These are phyloP conservation scores for Bruguiera parviflora DNA, from an alignment of 345 rosid species.

Conservation along the genomic window DNA sequence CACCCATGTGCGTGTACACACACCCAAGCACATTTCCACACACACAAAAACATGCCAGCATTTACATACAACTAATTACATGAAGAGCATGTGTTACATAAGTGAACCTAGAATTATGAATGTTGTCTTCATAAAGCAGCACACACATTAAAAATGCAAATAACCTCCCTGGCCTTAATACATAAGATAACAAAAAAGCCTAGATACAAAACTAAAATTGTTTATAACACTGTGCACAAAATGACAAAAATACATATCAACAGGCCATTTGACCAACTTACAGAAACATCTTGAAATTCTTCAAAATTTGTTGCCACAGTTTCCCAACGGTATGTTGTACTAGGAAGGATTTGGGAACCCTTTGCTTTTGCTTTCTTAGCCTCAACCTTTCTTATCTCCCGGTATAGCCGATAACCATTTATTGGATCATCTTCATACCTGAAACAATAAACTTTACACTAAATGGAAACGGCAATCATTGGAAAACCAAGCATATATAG, in stretches of 20 bases:
- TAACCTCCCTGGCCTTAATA: no score
- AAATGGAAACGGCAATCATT: background rate
- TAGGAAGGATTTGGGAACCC: slow-evolving; percentile 75
- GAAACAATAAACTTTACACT: background rate
- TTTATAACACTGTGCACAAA: background rate
- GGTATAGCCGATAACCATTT: slow-evolving; percentile 86
- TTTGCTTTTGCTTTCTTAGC: slow-evolving; percentile 65
- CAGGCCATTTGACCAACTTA: slow-evolving; percentile 31
- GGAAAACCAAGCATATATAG: no score
- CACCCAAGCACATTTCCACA: background rate
- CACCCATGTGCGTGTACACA: background rate
- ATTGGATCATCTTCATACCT: slow-evolving; percentile 98
- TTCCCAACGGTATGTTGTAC: slow-evolving; percentile 85
- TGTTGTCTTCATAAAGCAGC: no score
- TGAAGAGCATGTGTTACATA: background rate
- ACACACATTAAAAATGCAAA: no score
- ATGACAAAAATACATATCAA: background rate
- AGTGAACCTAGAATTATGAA: no score
- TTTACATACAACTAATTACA: background rate
- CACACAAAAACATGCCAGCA: background rate
- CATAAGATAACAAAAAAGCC: background rate
- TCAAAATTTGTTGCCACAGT: slow-evolving; percentile 91
- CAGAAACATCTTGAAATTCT: slow-evolving; percentile 87
- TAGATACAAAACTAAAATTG: background rate
- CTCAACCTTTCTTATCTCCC: slow-evolving; percentile 88